phyloP scores from a whole-genome alignment of 768 basidiomycete genomes.

The Tricholoma hemisulphureum region DNA sequence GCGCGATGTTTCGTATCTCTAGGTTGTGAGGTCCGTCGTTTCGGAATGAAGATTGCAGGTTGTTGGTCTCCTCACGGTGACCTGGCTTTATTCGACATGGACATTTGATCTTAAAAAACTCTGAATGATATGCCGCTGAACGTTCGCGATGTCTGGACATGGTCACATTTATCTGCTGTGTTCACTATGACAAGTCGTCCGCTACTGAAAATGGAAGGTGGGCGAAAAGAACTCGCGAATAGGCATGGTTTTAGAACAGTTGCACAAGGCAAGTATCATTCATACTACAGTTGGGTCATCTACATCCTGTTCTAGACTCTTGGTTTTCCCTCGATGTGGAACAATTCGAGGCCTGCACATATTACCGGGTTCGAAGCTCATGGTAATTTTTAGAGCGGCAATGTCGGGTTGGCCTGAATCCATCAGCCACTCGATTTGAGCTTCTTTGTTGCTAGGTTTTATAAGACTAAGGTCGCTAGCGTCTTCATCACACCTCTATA shows the following conservation, averaged over 20 bases:
- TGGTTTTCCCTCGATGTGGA: not conserved
- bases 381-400: not conserved
- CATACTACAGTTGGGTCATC: not conserved
- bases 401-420: not conserved
- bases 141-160: not conserved
- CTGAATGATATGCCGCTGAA: not conserved
- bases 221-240: not conserved
- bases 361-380: not conserved
- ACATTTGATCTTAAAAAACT: not conserved
- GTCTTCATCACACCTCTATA: not conserved
- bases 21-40: not conserved
- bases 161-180: not conserved
- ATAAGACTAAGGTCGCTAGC: not conserved
- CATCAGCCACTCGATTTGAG: not conserved
- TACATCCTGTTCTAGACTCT: not conserved
- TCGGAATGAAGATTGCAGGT: not conserved
- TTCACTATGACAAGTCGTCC: not conserved
- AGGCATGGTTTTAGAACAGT: not conserved
- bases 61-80: not conserved
- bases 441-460: slow-evolving; percentile 1
- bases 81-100: not conserved
- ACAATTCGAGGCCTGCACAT: not conserved
- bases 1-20: not conserved
- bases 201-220: not conserved
- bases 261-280: not conserved